Evolutionary conservation across 192 early-diverging fungal genomes (phyloP), one percentile per base, ranked within the genome.

Genomic region (Coemansia sp.): DNA sequence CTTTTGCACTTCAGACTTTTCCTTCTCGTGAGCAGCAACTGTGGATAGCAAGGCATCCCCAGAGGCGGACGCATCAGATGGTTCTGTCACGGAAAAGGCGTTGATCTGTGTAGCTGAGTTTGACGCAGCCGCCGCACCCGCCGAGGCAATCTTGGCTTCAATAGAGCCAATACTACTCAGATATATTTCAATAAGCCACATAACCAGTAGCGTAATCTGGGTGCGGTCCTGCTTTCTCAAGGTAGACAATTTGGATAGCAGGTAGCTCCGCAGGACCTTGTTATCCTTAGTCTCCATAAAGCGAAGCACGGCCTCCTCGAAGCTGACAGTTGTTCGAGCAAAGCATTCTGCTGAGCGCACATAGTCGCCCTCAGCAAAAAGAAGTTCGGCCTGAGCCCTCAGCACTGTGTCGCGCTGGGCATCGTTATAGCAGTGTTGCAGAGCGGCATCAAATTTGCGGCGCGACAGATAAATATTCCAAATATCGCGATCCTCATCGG

Each of bases 111-210:
- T 44, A 2, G 38, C 54, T 56, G 69, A 58, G 3, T 41, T 7
- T 30, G 51, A 48, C 67, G 34, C 34, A 19, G 38, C 34, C 31
- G 32, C 32, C 4, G 62, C 49, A 2, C 62, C 41, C 3, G 86
- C 34, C 69, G 82, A 25, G 53, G 76, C 44, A 56, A 69, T 54
- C 82, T 81, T 68, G 24, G 82, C 70, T 23, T 91, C 87, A 0
- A 88, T 52, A 12, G 84, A 69, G 66, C 94, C 94, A 25, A 96
- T 76, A 54, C 87, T 83, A 49, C 88, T 82, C 21, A 96, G 80
- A 65, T 92, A 93, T 25, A 97, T 86, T 68, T 98, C 95, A 16
- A 95, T 78, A 16, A 95, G 83, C 95, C 95, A 97, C 49, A 90
- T 94, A 0, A 86, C 84, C 7, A 97, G 61, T 25, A 96, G 85